Evolutionary conservation across 1,284 basidiomycete species (phyloP), one percentile per base, ranked within the genome.

Genomic region (Peniophora sp.): DNA sequence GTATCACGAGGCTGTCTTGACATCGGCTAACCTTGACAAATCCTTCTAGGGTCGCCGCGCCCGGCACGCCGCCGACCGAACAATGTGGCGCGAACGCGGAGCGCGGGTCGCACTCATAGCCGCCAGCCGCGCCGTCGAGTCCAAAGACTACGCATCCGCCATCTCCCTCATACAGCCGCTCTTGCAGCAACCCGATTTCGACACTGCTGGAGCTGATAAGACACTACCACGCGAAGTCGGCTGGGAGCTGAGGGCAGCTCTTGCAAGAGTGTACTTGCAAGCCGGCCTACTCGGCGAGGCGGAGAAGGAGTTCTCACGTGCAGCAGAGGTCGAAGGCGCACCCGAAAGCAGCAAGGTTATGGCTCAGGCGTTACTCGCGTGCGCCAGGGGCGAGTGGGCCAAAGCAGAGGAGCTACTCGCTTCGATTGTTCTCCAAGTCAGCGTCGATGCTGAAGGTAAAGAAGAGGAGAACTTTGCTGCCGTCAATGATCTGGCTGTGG

Each of bases 41-140:
- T n/a, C n/a, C 27, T 12, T 32, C 12, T 12, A 32, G 27, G 27
- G 55, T 10, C 46, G 55, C 14, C 15, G 18, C 10, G 55, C 49
- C 23, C 47, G 55, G 9, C 9, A 36, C 6, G 51, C 45, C 24
- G 53, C 36, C 2, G 68, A 71, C n/a, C 63, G 71, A 10, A 74
- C 72, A 47, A 86, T 88, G 85, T 92, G 88, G 88, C 81, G 79
- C 54, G 87, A 90, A 64, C 75, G 88, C 47, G 82, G 80, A 1
- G 77, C 83, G 24, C 70, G 86, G 48, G 68, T 89, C 12, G 79
- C 73, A 51, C 63, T 88, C 52, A 87, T 90, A 54, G 74, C 88
- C 45, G 84, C 84, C 6, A 83, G 80, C 24, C 83, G 89, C 64
- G 64, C 91, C 58, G 69, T 85, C 48, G 88, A 90, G n/a, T 6